Conservation (phyloP, 2,329 filamentous ascomycete species). For the Claviceps africana region DNA sequence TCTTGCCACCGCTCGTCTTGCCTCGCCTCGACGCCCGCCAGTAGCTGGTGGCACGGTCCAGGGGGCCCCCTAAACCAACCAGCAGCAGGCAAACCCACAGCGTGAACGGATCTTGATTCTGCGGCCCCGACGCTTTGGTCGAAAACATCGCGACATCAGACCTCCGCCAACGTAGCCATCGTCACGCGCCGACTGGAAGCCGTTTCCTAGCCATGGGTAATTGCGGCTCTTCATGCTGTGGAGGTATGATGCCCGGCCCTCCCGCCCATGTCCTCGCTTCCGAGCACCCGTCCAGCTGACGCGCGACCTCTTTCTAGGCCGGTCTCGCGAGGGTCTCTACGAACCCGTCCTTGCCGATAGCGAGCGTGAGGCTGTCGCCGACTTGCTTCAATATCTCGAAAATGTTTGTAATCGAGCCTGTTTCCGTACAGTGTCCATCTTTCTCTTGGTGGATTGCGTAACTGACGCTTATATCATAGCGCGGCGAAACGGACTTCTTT, state of each 20-base stretch:
- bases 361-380: conserved; percentile 91
- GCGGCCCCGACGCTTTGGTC: background rate
- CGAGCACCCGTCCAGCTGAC: conserved; percentile 14
- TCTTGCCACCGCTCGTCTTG: no score
- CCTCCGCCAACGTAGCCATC: background rate
- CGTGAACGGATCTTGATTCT: background rate
- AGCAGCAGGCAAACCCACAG: background rate
- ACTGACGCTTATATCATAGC: conserved; percentile 35
- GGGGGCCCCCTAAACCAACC: background rate
- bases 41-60: background rate
- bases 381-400: conserved; percentile 88
- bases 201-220: conserved; percentile 38
- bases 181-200: background rate
- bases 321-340: conserved; percentile 68
- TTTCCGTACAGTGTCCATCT: background rate
- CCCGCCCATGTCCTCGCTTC: conserved; percentile 4
- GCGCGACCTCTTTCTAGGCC: conserved; percentile 33
- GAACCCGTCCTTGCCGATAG: conserved; percentile 85
- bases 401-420: conserved; percentile 50
- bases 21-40: background rate
- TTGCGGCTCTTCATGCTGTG: conserved; percentile 46
- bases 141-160: background rate
- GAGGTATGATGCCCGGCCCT: conserved; percentile 19
- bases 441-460: background rate
- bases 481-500: conserved; percentile 96